Base-by-base conservation (phyloP, 352 stramenopile species). In the Phytophthora nicotianae region DNA sequence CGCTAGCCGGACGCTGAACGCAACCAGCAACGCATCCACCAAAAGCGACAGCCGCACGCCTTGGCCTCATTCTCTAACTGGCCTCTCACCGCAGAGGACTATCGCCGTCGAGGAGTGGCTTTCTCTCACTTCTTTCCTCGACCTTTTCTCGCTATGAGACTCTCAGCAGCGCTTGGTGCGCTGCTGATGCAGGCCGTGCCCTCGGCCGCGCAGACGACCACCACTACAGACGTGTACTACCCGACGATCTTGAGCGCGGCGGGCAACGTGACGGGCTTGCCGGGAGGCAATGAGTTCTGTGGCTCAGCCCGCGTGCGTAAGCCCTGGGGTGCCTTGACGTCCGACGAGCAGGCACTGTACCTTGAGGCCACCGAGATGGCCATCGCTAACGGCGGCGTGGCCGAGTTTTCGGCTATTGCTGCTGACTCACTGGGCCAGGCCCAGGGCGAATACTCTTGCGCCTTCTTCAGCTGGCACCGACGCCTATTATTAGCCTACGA, bases 391-490 rank as follows among this genome's bases (percentile, higher is more conserved):
- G 81, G 81, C 26, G 70, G 68, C 16, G 59, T 86, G 19, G 74
- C 74, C 19, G 63, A 76, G n/a, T 83, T 90, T 51, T 64, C 81
- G 0, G 70, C 64, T 16, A 77, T 90, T 47, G 65, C 80, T 16
- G 53, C 73, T 32, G 81, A 89, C 45, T 62, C 77, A 23, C 43
- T 85, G 35, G 56, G 75, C 46, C 58, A 81, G 43, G 76, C 73
- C 1, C 79, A 90, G 58, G 81, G 66, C 14, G 58, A 83, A 32
- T 75, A 75, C 59, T 85, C 79, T 40, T 89, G 76, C 55, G 80
- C 54, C 11, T 89, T 89, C 65, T 80, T 86, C 43, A 74, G 59
- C 37, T 93, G 82, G 84, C 80, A 91, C 67, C 78, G 82, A 8
- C 74, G 77, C 11, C 61, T 89, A 21, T 62, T 93, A 21, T 60